Conservation (phyloP, 345 rosid species). For the Limnanthes douglasii region DNA sequence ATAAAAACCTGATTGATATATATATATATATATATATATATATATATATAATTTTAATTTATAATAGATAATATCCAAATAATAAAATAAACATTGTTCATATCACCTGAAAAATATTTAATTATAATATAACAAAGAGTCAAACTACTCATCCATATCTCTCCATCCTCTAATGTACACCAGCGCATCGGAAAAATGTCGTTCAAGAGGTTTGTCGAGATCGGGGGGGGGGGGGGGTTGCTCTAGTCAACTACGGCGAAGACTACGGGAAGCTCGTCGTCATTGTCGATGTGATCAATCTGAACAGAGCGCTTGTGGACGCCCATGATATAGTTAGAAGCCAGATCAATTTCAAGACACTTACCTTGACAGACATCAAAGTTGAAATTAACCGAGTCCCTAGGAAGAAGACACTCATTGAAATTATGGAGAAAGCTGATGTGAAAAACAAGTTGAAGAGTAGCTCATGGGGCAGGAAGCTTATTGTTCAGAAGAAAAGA, state of each 20-base stretch:
- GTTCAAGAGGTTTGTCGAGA: constrained; percentile 82
- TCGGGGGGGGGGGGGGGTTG: constrained; percentile 75
- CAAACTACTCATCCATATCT: too few species aligned
- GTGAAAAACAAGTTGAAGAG: constrained; percentile 65
- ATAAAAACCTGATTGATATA: too few species aligned
- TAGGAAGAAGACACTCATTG: constrained; percentile 45
- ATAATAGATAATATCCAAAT: too few species aligned
- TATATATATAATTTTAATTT: too few species aligned
- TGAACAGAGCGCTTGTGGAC: not conserved
- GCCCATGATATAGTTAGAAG: too few species aligned
- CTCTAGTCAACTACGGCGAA: constrained; percentile 71
- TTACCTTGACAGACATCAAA: constrained; percentile 19
- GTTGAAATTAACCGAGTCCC: constrained; percentile 55
- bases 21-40: too few species aligned
- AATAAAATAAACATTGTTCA: too few species aligned
- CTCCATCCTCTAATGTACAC: too few species aligned
- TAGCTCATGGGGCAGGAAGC: constrained; percentile 64
- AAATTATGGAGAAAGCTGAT: constrained; percentile 68
- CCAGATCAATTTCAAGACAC: too few species aligned
- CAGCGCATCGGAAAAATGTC: too few species aligned
- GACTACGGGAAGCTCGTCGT: constrained; percentile 73
- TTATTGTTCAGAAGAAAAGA: constrained; percentile 57
- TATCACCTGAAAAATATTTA: too few species aligned
- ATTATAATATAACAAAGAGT: too few species aligned
- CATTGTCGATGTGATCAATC: constrained; percentile 19